These are phyloP conservation scores for Mortierella sp. DNA, from an alignment of 371 early-diverging fungal genomes.

Conservation along the genomic window DNA sequence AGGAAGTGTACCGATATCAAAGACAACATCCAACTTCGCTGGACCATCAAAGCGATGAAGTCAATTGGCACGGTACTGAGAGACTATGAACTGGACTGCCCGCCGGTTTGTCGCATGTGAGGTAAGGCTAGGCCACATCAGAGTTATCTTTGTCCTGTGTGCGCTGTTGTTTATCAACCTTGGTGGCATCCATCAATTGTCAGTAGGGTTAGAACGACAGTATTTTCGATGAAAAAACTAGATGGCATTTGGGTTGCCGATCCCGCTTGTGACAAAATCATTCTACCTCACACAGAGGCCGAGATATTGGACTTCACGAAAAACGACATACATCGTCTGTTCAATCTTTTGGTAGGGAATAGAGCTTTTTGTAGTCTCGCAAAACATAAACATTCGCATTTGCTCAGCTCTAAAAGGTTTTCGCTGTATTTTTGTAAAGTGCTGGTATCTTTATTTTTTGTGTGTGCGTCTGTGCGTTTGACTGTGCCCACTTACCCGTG, in stretches of 20 bases:
- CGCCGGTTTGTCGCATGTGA: slow-evolving; percentile 12
- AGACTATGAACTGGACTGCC: slow-evolving; percentile 6
- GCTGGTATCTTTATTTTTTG: no score
- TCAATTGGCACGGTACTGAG: slow-evolving; percentile 2
- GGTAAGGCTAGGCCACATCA: no score
- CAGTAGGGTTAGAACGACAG: slow-evolving; percentile 14
- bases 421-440: not conserved
- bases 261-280: slow-evolving; percentile 29
- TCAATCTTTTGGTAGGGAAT: slow-evolving; percentile 20
- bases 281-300: slow-evolving; percentile 23
- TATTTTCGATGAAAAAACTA: slow-evolving; percentile 18
- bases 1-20: slow-evolving; percentile 20
- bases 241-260: slow-evolving; percentile 27
- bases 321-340: slow-evolving; percentile 22
- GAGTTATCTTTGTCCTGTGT: not conserved
- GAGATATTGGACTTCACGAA: slow-evolving; percentile 22
- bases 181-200: not conserved
- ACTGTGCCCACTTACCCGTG: no score
- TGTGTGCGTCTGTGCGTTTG: no score
- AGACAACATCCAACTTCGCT: slow-evolving; percentile 18
- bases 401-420: no score
- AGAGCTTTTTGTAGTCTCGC: not conserved
- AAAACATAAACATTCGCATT: no score
- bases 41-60: slow-evolving; percentile 17
- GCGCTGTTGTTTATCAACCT: no score